These are phyloP conservation scores for Schwanniomyces sp. DNA, from an alignment of 805 yeast species.

Conservation along the genomic window DNA sequence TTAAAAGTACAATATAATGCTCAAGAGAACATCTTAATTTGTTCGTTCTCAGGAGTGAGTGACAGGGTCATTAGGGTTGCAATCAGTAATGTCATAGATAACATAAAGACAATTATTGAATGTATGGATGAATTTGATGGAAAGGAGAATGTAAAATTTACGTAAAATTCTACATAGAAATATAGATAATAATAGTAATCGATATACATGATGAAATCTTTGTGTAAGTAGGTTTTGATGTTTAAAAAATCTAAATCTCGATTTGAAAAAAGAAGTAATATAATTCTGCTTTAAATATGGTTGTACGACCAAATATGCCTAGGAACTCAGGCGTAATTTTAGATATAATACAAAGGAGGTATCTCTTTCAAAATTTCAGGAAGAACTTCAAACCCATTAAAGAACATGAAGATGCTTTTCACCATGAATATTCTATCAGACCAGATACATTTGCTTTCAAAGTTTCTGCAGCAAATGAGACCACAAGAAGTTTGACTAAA, in stretches of 20 bases:
- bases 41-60: conserved; percentile 58
- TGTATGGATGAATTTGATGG: conserved; percentile 72
- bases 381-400: conserved; percentile 5
- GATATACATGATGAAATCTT: not conserved
- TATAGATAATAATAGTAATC: not conserved
- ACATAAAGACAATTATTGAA: conserved; percentile 73
- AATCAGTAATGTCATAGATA: conserved; percentile 76
- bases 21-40: conserved; percentile 36
- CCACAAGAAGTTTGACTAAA: conserved; percentile 11
- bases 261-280: not conserved
- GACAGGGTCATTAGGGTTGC: conserved; percentile 83
- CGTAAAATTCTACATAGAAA: not conserved
- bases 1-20: conserved; percentile 47
- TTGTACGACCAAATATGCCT: not conserved
- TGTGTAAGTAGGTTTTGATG: not conserved
- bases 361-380: conserved; percentile 5
- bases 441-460: conserved; percentile 48
- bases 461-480: conserved; percentile 24
- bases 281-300: not conserved
- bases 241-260: not conserved
- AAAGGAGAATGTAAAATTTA: conserved; percentile 21
- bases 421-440: conserved; percentile 44
- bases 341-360: not conserved
- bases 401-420: conserved; percentile 14
- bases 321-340: not conserved